These are phyloP conservation scores for Suaeda aralocaspica DNA, from an alignment of 148 eudicot species.

Conservation along the genomic window DNA sequence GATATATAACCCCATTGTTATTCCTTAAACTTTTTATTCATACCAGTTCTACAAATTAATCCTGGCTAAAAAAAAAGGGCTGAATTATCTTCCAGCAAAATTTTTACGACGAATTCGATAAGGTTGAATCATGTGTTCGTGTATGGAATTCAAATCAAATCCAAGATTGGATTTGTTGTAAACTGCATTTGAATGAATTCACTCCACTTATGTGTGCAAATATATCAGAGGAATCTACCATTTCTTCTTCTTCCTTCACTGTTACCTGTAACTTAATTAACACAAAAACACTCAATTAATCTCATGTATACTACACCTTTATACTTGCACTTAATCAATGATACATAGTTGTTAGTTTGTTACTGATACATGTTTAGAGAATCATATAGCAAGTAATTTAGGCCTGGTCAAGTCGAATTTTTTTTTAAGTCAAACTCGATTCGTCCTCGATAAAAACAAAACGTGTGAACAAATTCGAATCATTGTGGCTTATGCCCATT, in stretches of 20 bases:
- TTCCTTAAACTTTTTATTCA: constrained; percentile 1
- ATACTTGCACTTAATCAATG: no score
- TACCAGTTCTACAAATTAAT: constrained; percentile 5
- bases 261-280: constrained; percentile 29
- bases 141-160: constrained; percentile 26
- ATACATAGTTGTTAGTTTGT: no score
- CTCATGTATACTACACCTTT: no score
- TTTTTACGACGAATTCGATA: neutral
- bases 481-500: no score
- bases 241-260: constrained; percentile 60
- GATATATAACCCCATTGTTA: neutral
- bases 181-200: constrained; percentile 77
- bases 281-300: neutral
- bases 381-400: no score
- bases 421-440: no score
- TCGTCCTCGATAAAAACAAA: no score
- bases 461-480: no score
- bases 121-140: neutral
- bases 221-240: constrained; percentile 67
- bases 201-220: constrained; percentile 78
- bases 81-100: neutral
- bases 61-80: constrained; percentile 6
- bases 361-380: no score
- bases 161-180: constrained; percentile 81
- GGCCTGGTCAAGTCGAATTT: no score